Evolutionary conservation across 176 grass and related monocot species (phyloP), one percentile per base, ranked within the genome.

Genomic region (Eragrostis nindensis): DNA sequence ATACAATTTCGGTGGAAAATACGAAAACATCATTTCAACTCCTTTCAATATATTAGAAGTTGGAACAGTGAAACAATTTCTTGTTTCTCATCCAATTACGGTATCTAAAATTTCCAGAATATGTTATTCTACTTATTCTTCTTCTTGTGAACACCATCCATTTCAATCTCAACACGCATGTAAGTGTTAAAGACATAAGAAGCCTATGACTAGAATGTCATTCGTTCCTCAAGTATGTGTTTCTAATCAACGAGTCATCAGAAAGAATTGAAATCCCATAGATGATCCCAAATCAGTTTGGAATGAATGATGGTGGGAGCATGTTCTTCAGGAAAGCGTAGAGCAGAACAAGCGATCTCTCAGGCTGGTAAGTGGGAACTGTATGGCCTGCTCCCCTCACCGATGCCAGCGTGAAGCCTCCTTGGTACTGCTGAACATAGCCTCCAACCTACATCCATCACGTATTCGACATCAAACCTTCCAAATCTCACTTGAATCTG

Each of bases 331-430:
- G 43, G 36, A 91, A 91, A 11, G 81, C 49, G 50, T 70, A 66
- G 71, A 87, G 73, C 4, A 91, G 70, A 30, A 84, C 71, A 45
- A 86, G 46, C 32, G 86, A 80, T 83, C 90, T 82, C 68, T 75
- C 60, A 5, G 90, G 90, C 71, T 92, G 82, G 61, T 74, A 78
- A 25, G 67, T 88, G 21, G 90, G 90, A 19, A 89, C 86, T 61
- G 83, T 30, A 47, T 92, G 90, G 10, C 90, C 90, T 62, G 90
- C 82, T 54, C 77, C 89, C 30, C 78, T 78, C 15, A 83, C 78
- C 1, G 86, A 74, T 2, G 86, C 73, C 0, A 89, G 17, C 0
- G 86, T 85, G 18, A 89, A 89, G 6, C 82, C 82, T 75, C 78
- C 80, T 36, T 88, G 19, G 79, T 92, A 92, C 14, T 85, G 86